phyloP scores from a whole-genome alignment of 2,329 filamentous ascomycete species.

The Mycosphaerella sp. region DNA sequence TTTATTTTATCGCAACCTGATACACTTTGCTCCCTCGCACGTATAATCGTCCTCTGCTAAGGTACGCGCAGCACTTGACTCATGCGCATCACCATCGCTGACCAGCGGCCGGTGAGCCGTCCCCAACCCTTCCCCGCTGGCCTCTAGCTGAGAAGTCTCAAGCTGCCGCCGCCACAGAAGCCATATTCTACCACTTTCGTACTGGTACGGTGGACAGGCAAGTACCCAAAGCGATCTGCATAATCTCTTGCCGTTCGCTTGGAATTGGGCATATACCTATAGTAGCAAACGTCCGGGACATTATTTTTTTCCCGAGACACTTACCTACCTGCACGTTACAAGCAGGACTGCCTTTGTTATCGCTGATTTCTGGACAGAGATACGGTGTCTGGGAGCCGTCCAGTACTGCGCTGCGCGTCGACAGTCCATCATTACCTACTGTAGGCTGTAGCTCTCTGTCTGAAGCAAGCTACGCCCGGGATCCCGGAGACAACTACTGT shows the following conservation, averaged over 20 bases:
- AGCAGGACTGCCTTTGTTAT: slow-evolving; percentile 3
- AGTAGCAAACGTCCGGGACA: background rate
- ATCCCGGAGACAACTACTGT: slow-evolving; percentile 5
- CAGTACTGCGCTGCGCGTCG: no score
- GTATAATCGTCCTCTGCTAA: background rate
- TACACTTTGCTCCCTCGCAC: background rate
- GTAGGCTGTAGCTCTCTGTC: slow-evolving; percentile 8
- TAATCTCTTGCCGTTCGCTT: slow-evolving; percentile 1
- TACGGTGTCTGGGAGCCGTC: background rate
- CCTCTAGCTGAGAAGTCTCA: background rate
- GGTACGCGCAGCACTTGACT: background rate
- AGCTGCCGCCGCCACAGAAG: background rate
- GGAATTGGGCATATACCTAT: background rate
- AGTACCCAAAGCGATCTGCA: no score
- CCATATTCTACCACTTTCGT: slow-evolving; percentile 5
- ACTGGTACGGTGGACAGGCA: background rate
- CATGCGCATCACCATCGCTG: background rate
- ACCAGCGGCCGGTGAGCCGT: background rate
- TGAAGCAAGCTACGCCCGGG: slow-evolving; percentile 6
- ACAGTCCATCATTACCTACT: background rate
- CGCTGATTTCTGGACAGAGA: background rate
- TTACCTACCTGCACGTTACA: slow-evolving; percentile 1
- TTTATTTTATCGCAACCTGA: background rate
- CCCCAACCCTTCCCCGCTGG: background rate
- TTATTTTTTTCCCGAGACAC: slow-evolving; percentile 3